Evolutionary conservation across 768 basidiomycete species (phyloP).

Genomic region (Termitomyces sp.): DNA sequence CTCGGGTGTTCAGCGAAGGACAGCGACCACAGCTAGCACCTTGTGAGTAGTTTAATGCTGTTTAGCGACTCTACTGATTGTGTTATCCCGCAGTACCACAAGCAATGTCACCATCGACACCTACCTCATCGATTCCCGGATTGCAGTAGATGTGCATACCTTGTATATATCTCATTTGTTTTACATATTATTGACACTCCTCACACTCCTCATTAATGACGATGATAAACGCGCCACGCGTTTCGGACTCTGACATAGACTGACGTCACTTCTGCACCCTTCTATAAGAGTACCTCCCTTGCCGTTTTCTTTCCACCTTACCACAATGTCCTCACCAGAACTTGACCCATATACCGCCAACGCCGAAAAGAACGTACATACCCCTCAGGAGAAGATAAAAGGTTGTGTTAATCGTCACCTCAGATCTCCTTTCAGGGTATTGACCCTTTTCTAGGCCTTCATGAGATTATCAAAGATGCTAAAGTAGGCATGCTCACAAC

Average conservation of each 20-base stretch:
- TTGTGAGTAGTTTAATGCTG: conserved; percentile 39
- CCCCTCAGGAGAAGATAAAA: conserved; percentile 60
- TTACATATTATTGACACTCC: conserved; percentile 24
- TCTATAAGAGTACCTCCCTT: conserved; percentile 13
- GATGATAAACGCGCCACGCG: neutral
- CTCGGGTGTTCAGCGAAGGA: conserved; percentile 81
- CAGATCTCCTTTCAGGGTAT: neutral
- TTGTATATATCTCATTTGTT: conserved; percentile 21
- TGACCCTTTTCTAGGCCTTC: conserved; percentile 42
- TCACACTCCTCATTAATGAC: conserved; percentile 10
- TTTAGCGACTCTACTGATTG: conserved; percentile 1
- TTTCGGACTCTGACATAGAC: neutral
- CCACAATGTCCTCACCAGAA: conserved; percentile 18
- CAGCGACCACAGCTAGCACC: conserved; percentile 77
- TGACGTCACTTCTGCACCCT: conserved; percentile 15
- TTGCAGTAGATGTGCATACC: conserved; percentile 44
- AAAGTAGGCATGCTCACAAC: conserved; percentile 77
- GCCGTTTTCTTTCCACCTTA: neutral
- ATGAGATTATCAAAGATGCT: conserved; percentile 55
- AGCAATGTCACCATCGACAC: conserved; percentile 45
- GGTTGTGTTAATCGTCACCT: conserved; percentile 28
- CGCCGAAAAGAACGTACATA: conserved; percentile 51
- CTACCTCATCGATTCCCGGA: conserved; percentile 32
- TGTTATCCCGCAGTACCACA: conserved; percentile 42
- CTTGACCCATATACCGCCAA: conserved; percentile 74